Percentiles rank a stretch among this genome's conserved stretches.
phyloP scores from a whole-genome alignment of 2,329 filamentous ascomycete species.

The Penicillium nordicum region DNA sequence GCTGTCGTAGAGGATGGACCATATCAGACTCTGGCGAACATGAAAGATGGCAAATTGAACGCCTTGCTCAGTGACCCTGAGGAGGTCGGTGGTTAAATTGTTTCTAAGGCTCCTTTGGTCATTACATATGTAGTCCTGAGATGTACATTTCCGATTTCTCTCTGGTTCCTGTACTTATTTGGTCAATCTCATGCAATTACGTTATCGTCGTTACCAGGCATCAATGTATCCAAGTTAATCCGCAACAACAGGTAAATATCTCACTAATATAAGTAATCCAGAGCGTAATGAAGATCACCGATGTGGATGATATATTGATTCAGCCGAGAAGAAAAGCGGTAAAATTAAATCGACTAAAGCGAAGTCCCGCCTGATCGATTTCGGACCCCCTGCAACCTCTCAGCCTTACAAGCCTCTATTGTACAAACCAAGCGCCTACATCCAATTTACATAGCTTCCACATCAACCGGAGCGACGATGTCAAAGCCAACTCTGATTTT shows the following conservation, averaged over 20 bases:
- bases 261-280: not conserved
- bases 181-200: not conserved
- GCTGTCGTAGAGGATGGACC: slow-evolving; percentile 65
- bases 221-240: not conserved
- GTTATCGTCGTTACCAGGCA: not conserved
- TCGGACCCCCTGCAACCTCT: not conserved
- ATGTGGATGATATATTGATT: not conserved
- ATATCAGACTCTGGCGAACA: slow-evolving; percentile 58
- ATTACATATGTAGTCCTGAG: not conserved
- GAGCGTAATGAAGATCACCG: not conserved
- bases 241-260: not conserved
- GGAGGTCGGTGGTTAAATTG: not conserved
- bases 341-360: not conserved
- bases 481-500: slow-evolving; percentile 31
- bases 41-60: slow-evolving; percentile 47
- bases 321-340: not conserved
- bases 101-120: not conserved
- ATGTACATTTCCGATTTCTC: not conserved
- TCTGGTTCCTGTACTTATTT: not conserved
- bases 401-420: not conserved
- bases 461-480: slow-evolving; percentile 3
- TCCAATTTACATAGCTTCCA: not conserved
- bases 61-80: slow-evolving; percentile 28
- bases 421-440: not conserved
- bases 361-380: not conserved